Base-by-base conservation (phyloP, 352 stramenopile species). In the Globisporangium takayamanum region DNA sequence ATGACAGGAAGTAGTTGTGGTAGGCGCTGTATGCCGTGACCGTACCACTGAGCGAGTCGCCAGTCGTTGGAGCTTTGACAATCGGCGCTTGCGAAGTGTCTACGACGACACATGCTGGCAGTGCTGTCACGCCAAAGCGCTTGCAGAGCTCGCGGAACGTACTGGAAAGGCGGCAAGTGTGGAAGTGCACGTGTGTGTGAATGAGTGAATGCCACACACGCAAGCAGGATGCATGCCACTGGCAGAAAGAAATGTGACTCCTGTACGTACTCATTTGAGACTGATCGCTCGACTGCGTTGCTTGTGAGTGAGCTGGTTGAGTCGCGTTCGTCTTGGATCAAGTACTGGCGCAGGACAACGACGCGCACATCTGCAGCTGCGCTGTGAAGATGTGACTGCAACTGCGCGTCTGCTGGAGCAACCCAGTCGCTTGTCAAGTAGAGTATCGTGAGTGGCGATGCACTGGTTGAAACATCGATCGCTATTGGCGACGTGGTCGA, bases 381-480 rank as follows among this genome's bases (percentile, higher is more conserved):
- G 33, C 33, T 39, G 10, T 39, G 33, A 12, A 39, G 33, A 1
- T 39, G 33, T 7, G 33, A 1, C 33, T 74, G 42, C 4, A 76
- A 48, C 4, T 73, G 20, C n/a, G 53, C 63, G 36, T 86, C 72
- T 26, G 76, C 44, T 6, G 75, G 58, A 10, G 33, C 36, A 18
- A 55, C 57, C 79, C 79, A 89, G 52, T 70, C 68, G 50, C 71
- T 80, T 11, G 71, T 74, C 25, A 87, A 68, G 52, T 79, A 81
- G 4, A 74, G 20, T 2, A 73, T 5, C 22, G 7, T 28, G 2
- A 20, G 18, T 25, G 33, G 33, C 7, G 33, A 39, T 2, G 33
- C 33, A 12, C 33, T 39, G 33, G 33, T 12, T 10, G 33, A 10
- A 12, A n/a, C 1, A 26, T 44, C 33, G 6, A 5, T 36, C 1